These are phyloP conservation scores for Xylariaceae sp. DNA, from an alignment of 2,329 filamentous ascomycete species.

Conservation along the genomic window DNA sequence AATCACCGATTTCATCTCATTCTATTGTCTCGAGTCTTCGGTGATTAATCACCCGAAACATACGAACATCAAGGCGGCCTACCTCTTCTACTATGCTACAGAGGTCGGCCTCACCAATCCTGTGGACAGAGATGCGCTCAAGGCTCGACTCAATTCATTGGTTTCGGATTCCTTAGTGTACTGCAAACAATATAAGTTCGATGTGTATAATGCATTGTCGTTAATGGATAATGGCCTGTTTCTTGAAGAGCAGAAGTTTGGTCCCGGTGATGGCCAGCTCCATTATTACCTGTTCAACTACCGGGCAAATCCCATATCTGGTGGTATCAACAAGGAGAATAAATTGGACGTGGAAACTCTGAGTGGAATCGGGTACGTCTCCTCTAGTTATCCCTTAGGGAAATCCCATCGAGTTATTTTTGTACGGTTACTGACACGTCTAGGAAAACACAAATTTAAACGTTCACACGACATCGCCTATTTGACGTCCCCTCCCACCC, in stretches of 20 bases:
- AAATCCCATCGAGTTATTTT: conserved; percentile 3
- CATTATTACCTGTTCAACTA: conserved; percentile 99
- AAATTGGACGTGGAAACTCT: conserved; percentile 68
- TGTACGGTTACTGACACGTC: conserved; percentile 19
- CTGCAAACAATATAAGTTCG: conserved; percentile 77
- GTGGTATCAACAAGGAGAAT: conserved; percentile 77
- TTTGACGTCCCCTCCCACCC: neutral
- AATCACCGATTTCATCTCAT: conserved; percentile 95
- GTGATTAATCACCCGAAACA: conserved; percentile 79
- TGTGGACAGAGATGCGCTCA: conserved; percentile 54
- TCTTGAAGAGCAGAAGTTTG: conserved; percentile 90
- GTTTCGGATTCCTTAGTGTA: conserved; percentile 82
- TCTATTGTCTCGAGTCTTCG: conserved; percentile 90
- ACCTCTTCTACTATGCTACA: conserved; percentile 94
- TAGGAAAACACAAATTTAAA: conserved; percentile 31
- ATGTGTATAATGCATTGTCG: conserved; percentile 94
- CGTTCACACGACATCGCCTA: conserved; percentile 5
- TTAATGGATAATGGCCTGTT: conserved; percentile 92
- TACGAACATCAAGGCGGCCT: conserved; percentile 77
- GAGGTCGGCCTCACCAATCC: conserved; percentile 64
- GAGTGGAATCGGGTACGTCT: conserved; percentile 85
- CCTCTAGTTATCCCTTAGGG: conserved; percentile 32
- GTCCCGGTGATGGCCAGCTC: conserved; percentile 85
- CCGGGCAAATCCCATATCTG: conserved; percentile 74
- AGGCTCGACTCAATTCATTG: conserved; percentile 72